Evolutionary conservation across 2,329 filamentous ascomycete genomes (phyloP).

Genomic region (Davidsoniella australis): DNA sequence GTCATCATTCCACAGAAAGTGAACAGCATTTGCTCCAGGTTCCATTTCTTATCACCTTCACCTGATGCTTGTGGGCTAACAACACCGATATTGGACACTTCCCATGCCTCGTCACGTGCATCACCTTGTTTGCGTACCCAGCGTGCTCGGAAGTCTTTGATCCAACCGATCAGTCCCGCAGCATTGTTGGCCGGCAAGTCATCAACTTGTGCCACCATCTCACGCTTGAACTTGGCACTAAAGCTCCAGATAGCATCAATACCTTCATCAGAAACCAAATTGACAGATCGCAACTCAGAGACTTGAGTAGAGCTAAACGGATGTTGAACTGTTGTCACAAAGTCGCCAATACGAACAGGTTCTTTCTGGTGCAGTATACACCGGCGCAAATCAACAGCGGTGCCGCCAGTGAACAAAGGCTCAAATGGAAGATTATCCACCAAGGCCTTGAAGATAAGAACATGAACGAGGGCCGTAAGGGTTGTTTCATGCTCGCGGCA

Average conservation of each 20-base stretch:
- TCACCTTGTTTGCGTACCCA: constrained; percentile 26
- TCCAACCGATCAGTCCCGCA: constrained; percentile 24
- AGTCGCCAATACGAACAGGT: constrained; percentile 22
- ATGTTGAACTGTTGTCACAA: constrained; percentile 23
- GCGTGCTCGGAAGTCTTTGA: constrained; percentile 27
- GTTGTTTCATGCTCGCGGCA: constrained; percentile 27
- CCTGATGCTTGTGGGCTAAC: constrained; percentile 14
- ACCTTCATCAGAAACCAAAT: background rate
- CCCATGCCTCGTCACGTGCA: constrained; percentile 28
- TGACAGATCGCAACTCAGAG: constrained; percentile 2
- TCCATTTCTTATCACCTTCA: constrained; percentile 16
- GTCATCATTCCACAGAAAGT: constrained; percentile 29
- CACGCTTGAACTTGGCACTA: constrained; percentile 22
- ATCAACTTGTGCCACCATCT: constrained; percentile 20
- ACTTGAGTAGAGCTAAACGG: constrained; percentile 17
- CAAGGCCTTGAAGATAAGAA: constrained; percentile 26
- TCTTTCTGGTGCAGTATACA: constrained; percentile 16
- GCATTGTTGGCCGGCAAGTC: constrained; percentile 27
- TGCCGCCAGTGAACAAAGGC: constrained; percentile 16
- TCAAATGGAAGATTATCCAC: constrained; percentile 19
- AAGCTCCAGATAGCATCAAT: constrained; percentile 23
- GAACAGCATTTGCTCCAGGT: constrained; percentile 30
- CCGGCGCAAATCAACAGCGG: constrained; percentile 29
- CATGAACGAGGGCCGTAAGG: constrained; percentile 32
- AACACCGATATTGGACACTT: constrained; percentile 35